phyloP scores from a whole-genome alignment of 176 grass and related monocot genomes.

The Pontederia crassipes region DNA sequence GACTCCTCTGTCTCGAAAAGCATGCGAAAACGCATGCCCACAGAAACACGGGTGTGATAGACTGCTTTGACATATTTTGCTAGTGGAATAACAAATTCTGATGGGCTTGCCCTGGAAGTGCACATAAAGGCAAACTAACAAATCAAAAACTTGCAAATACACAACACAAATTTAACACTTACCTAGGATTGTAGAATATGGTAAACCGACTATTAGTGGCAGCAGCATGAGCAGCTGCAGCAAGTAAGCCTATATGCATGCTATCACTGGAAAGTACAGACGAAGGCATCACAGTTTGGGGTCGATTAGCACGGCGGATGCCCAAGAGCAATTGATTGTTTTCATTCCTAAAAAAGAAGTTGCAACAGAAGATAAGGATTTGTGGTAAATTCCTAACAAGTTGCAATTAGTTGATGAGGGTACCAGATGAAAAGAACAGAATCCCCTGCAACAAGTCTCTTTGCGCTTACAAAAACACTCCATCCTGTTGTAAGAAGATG shows the following conservation, averaged over 20 bases:
- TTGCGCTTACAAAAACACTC: conserved; percentile 98
- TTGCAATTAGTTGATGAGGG: not conserved
- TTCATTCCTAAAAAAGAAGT: conserved; percentile 49
- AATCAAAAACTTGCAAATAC: not conserved
- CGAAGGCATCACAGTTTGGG: conserved; percentile 93
- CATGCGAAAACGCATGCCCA: conserved; percentile 98
- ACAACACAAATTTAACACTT: not conserved
- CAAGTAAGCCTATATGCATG: conserved; percentile 98
- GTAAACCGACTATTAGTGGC: conserved; percentile 96
- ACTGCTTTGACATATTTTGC: conserved; percentile 91
- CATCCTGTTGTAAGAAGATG: conserved; percentile 97
- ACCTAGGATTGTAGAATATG: conserved; percentile 99
- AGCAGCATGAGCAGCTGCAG: conserved; percentile 92
- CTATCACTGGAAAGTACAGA: conserved; percentile 98
- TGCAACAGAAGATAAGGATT: not conserved
- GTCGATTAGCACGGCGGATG: conserved; percentile 79
- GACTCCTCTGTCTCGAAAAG: conserved; percentile 99
- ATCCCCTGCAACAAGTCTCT: conserved; percentile 88
- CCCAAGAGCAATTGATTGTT: conserved; percentile 92
- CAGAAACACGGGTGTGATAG: conserved; percentile 94
- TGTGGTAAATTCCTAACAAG: not conserved
- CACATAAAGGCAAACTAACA: not conserved
- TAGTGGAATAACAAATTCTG: conserved; percentile 91
- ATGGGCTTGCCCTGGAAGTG: conserved; percentile 78
- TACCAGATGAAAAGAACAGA: conserved; percentile 99